These are phyloP conservation scores for Kwoniella europaea DNA, from an alignment of 768 basidiomycete genomes.

Conservation along the genomic window DNA sequence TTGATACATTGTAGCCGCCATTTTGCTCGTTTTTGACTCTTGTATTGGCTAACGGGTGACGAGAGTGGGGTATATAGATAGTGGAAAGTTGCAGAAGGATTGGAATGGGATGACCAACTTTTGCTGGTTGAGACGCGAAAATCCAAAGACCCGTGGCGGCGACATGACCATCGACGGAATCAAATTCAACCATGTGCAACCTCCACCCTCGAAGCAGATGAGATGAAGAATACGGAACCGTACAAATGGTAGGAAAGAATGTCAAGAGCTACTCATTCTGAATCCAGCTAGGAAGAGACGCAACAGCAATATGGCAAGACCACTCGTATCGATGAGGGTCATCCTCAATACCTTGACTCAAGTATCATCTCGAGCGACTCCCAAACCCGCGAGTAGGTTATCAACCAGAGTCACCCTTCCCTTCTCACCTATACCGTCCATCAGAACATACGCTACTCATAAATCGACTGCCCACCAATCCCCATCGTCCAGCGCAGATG, in stretches of 20 bases:
- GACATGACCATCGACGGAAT: constrained; percentile 9
- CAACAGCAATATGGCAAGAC: constrained; percentile 4
- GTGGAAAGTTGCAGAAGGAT: constrained; percentile 16
- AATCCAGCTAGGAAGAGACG: background rate
- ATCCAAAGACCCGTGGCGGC: background rate
- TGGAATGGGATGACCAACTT: constrained; percentile 3
- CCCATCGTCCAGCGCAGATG: constrained; percentile 6
- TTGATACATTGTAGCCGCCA: constrained; percentile 58
- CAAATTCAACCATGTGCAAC: constrained; percentile 5
- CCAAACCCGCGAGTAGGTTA: background rate
- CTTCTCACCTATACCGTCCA: background rate
- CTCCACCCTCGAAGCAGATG: constrained; percentile 16
- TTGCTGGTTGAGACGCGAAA: constrained; percentile 17
- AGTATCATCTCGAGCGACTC: background rate
- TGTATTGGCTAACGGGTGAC: background rate
- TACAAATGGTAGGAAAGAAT: too few relatives aligned
- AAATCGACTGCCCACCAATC: constrained; percentile 9
- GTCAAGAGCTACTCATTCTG: background rate
- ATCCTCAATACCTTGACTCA: background rate
- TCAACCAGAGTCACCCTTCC: too few relatives aligned
- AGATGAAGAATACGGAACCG: background rate
- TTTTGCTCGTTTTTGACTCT: constrained; percentile 21
- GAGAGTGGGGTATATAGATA: constrained; percentile 5
- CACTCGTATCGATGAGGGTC: background rate
- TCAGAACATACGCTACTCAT: constrained; percentile 21